phyloP scores from a whole-genome alignment of 106 monocot genomes.

The Apostasia ramifera region DNA sequence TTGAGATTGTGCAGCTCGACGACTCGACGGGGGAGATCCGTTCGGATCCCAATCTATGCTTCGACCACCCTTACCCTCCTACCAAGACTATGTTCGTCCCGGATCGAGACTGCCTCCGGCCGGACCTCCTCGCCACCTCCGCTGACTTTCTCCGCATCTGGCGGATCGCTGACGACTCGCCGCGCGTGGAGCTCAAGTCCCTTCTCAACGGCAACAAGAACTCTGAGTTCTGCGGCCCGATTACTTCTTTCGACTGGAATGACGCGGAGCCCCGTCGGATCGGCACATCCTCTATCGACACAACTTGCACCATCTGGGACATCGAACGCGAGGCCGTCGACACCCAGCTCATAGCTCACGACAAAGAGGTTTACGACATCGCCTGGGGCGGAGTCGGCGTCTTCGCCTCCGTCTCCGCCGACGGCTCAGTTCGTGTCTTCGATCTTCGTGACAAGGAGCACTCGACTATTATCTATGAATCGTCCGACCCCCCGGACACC shows the following conservation, averaged over 20 bases:
- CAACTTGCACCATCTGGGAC: slow-evolving; percentile 98
- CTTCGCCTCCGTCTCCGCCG: slow-evolving; percentile 95
- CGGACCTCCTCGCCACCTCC: slow-evolving; percentile 93
- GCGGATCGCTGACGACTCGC: slow-evolving; percentile 31
- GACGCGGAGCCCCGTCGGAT: slow-evolving; percentile 91
- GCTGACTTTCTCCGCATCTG: slow-evolving; percentile 94
- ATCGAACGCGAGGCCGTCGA: slow-evolving; percentile 87
- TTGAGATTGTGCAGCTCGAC: slow-evolving; percentile 98
- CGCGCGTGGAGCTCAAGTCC: slow-evolving; percentile 33
- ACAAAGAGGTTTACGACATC: slow-evolving; percentile 95
- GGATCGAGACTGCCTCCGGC: slow-evolving; percentile 72
- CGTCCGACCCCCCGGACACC: slow-evolving; percentile 69
- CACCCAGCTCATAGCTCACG: slow-evolving; percentile 97
- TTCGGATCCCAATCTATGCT: slow-evolving; percentile 68
- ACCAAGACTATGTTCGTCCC: slow-evolving; percentile 93
- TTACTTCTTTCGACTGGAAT: slow-evolving; percentile 99
- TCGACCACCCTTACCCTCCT: slow-evolving; percentile 93
- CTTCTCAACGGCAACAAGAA: slow-evolving; percentile 88
- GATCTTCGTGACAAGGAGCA: slow-evolving; percentile 98
- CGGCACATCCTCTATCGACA: slow-evolving; percentile 90
- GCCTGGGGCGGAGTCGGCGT: slow-evolving; percentile 99
- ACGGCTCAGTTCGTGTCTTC: slow-evolving; percentile 93
- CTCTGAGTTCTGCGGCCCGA: slow-evolving; percentile 95
- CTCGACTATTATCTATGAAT: slow-evolving; percentile 98
- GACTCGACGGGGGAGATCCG: slow-evolving; percentile 94